These are phyloP conservation scores for Alternaria infectoria DNA, from an alignment of 2,329 filamentous ascomycete genomes.

Conservation along the genomic window DNA sequence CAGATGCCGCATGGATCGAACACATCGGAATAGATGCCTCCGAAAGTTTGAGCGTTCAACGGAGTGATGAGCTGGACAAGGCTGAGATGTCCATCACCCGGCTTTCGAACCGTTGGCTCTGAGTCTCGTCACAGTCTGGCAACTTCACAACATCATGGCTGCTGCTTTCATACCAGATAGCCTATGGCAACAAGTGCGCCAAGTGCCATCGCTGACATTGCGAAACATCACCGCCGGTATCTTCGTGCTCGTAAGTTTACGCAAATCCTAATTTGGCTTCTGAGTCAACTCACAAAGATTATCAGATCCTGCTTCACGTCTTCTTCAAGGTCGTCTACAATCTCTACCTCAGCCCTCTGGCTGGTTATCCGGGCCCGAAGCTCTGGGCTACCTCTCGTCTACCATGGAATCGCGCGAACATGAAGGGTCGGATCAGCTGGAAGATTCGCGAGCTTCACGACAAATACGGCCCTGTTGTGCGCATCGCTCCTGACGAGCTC, in stretches of 20 bases:
- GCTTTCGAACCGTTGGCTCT: neutral
- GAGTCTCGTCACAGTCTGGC: neutral
- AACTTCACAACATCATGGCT: neutral
- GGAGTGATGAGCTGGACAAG: neutral
- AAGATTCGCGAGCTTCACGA: slow-evolving; percentile 7
- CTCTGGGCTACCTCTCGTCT: slow-evolving; percentile 13
- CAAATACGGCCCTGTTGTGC: slow-evolving; percentile 6
- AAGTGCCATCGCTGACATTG: neutral
- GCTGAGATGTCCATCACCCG: neutral
- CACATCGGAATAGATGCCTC: neutral
- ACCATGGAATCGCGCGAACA: slow-evolving; percentile 1
- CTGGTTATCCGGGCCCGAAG: slow-evolving; percentile 13
- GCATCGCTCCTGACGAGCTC: slow-evolving; percentile 9
- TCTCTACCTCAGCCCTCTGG: slow-evolving; percentile 9
- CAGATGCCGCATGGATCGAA: neutral
- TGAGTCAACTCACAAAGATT: neutral
- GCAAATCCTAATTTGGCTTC: neutral
- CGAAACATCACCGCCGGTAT: neutral
- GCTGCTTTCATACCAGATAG: neutral
- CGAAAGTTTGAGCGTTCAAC: neutral
- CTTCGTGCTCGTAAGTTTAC: neutral
- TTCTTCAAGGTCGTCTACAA: slow-evolving; percentile 2
- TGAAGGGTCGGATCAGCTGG: slow-evolving; percentile 6
- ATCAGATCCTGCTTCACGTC: neutral
- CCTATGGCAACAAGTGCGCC: neutral